Evolutionary conservation across 805 yeast species (phyloP).

Genomic region (Kodamaea leandrae): DNA sequence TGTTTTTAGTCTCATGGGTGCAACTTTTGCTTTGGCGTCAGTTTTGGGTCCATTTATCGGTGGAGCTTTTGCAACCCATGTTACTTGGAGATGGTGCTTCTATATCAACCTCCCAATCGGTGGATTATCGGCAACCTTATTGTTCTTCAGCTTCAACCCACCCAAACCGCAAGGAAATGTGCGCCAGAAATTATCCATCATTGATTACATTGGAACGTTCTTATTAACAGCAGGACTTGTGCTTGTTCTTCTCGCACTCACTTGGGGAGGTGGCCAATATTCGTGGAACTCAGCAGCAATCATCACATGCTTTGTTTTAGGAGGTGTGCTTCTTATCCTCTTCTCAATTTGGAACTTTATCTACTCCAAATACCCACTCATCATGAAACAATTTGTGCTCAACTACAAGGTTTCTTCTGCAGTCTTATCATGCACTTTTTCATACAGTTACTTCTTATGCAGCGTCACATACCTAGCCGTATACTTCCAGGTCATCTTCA

Average conservation of each 20-base stretch:
- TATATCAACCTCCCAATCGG: slow-evolving; percentile 25
- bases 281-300: slow-evolving; percentile 56
- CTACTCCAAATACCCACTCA: slow-evolving; percentile 44
- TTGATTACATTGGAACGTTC: slow-evolving; percentile 21
- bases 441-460: slow-evolving; percentile 41
- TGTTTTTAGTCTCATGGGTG: slow-evolving; percentile 18
- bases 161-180: slow-evolving; percentile 19
- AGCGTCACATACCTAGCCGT: slow-evolving; percentile 33
- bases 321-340: slow-evolving; percentile 33
- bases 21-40: slow-evolving; percentile 19
- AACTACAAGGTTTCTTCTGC: slow-evolving; percentile 38
- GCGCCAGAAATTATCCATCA: slow-evolving; percentile 14
- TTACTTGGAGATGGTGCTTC: slow-evolving; percentile 27
- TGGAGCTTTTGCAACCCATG: slow-evolving; percentile 22
- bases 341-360: slow-evolving; percentile 43
- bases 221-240: slow-evolving; percentile 18
- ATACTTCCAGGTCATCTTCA: slow-evolving; percentile 37
- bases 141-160: slow-evolving; percentile 19
- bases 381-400: slow-evolving; percentile 40
- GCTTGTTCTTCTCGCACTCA: slow-evolving; percentile 19
- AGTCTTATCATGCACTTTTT: slow-evolving; percentile 32
- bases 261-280: slow-evolving; percentile 45
- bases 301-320: slow-evolving; percentile 46
- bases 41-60: slow-evolving; percentile 26
- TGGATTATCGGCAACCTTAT: slow-evolving; percentile 16